Evolutionary conservation across 345 rosid species (phyloP), one percentile per base, ranked within the genome.

Genomic region (Triadica sebifera): DNA sequence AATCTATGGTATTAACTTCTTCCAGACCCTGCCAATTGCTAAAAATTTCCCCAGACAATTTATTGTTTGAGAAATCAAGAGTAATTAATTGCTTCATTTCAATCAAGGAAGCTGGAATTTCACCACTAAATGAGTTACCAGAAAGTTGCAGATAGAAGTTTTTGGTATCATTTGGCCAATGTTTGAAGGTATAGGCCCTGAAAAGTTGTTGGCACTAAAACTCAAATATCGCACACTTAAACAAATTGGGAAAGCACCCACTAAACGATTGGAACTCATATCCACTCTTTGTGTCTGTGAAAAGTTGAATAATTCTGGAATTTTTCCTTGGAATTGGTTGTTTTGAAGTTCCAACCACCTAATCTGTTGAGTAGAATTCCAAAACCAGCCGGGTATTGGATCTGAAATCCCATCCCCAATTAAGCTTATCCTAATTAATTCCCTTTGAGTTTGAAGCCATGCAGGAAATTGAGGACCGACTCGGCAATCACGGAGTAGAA

Each of bases 191-290:
- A 70, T n/a, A n/a, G 38, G 51, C 34, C 94, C 90, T 0, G 88
- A 85, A 77, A 88, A 84, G 41, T 66, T 73, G 77, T 90, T 90
- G 69, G 69, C 25, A 29, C 79, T 13, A 71, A 69, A 46, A 88
- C 87, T 77, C 64, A 77, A 2, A 85, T 56, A 57, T 75, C 77
- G 13, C 77, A 80, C 73, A 81, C 84, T 49, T 11, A 34, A 81
- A 88, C 86, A 85, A 68, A 75, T 69, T 65, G 90, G 91, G 45
- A 85, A 70, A 46, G 84, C 65, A 34, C 90, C 94, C 41, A 83
- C 71, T 59, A 86, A 86, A 65, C 43, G 61, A 77, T 88, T 84
- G 60, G 78, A 78, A 79, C 89, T 75, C 10, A 75, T 38, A 67
- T 63, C 77, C 39, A 29, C 39, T 47, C 70, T 24, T 53, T 61